Evolutionary conservation across 2,329 filamentous ascomycete species (phyloP).

Genomic region (Bipolaris sorokiniana): DNA sequence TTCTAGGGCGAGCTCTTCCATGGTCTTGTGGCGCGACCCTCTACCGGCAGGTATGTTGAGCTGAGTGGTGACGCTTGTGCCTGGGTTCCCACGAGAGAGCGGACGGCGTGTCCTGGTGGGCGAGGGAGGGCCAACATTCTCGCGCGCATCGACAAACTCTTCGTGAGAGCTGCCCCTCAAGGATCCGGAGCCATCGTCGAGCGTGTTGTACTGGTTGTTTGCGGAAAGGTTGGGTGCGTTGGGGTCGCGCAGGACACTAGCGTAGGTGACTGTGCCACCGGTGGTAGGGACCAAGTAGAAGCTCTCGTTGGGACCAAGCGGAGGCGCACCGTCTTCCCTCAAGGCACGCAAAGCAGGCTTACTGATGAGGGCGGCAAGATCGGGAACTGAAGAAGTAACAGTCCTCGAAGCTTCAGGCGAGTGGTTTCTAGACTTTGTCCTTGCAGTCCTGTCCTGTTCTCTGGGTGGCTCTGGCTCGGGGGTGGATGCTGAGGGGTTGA

Average conservation of each 20-base stretch:
- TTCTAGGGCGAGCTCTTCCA: conserved; percentile 88
- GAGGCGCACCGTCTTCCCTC: conserved; percentile 65
- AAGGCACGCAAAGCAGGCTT: conserved; percentile 82
- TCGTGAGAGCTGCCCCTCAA: conserved; percentile 56
- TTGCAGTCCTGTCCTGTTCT: conserved; percentile 28
- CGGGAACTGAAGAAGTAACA: conserved; percentile 64
- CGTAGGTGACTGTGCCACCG: conserved; percentile 90
- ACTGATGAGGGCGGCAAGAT: conserved; percentile 84
- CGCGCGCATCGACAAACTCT: conserved; percentile 87
- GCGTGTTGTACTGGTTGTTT: conserved; percentile 53
- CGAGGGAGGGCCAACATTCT: conserved; percentile 61
- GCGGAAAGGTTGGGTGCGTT: conserved; percentile 48
- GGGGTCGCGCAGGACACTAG: conserved; percentile 71
- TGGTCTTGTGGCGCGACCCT: conserved; percentile 63
- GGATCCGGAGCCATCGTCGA: conserved; percentile 49
- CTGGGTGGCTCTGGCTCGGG: conserved; percentile 37
- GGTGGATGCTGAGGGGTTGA: conserved; percentile 52
- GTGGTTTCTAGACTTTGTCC: conserved; percentile 29
- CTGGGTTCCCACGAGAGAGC: conserved; percentile 36
- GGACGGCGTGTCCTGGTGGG: conserved; percentile 50
- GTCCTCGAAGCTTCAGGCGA: conserved; percentile 41
- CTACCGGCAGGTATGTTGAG: conserved; percentile 43
- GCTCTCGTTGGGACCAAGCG: conserved; percentile 49
- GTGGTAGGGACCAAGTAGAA: conserved; percentile 96
- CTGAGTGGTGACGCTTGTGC: conserved; percentile 30